These are phyloP conservation scores for Macadamia integrifolia DNA, from an alignment of 164 flowering plant species.

Conservation along the genomic window DNA sequence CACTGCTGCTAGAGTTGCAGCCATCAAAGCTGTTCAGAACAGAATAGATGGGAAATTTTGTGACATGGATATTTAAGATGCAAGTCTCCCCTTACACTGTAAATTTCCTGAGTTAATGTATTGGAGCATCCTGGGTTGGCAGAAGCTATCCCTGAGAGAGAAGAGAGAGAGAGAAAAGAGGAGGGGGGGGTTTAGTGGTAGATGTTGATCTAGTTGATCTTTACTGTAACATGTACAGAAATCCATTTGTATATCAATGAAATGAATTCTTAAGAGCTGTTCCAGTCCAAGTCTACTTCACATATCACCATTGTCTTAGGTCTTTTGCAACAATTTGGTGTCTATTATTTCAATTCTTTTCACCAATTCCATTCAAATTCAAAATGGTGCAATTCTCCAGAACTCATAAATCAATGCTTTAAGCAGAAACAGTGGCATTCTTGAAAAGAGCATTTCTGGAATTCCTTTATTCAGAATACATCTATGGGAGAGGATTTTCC, in stretches of 20 bases:
- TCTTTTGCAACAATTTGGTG: background rate
- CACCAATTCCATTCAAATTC: background rate
- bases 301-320: background rate
- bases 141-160: constrained; percentile 13
- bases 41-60: constrained; percentile 75
- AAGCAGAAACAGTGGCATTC: too few species aligned
- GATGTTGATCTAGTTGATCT: constrained; percentile 26
- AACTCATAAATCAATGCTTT: too few species aligned
- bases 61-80: constrained; percentile 31
- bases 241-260: constrained; percentile 41
- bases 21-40: constrained; percentile 90
- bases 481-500: too few species aligned
- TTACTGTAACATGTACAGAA: constrained; percentile 55
- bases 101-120: constrained; percentile 21
- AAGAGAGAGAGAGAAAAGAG: constrained; percentile 33
- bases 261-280: constrained; percentile 19
- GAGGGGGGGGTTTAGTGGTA: constrained; percentile 9
- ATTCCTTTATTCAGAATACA: too few species aligned
- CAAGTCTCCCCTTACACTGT: constrained; percentile 13
- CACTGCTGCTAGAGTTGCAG: constrained; percentile 93
- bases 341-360: background rate
- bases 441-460: too few species aligned
- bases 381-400: background rate
- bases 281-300: background rate
- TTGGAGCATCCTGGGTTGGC: constrained; percentile 5